These are phyloP conservation scores for Obelidium mucronatum DNA, from an alignment of 192 early-diverging fungal genomes.

Conservation along the genomic window DNA sequence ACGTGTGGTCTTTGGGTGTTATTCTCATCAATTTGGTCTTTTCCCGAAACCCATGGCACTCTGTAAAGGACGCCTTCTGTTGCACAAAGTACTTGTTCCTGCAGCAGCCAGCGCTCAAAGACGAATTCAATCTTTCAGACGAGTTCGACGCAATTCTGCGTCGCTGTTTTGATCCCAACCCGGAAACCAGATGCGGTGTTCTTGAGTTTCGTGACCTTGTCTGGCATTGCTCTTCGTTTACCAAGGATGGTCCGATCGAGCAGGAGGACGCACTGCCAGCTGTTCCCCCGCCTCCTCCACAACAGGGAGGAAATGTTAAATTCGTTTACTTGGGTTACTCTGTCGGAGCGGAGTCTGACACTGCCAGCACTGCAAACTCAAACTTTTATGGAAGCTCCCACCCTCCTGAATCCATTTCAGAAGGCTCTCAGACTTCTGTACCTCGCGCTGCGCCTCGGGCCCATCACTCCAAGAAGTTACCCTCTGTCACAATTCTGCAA, in stretches of 20 bases:
- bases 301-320: conserved; percentile 8
- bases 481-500: conserved; percentile 25
- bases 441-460: neutral
- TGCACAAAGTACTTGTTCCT: conserved; percentile 49
- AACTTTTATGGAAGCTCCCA: neutral
- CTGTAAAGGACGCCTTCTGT: conserved; percentile 72
- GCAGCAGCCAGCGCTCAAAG: conserved; percentile 14
- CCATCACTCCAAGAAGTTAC: neutral
- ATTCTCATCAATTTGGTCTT: conserved; percentile 78
- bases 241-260: neutral
- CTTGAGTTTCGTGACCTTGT: conserved; percentile 24
- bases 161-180: conserved; percentile 39
- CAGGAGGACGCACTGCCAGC: neutral
- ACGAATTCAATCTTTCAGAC: conserved; percentile 24
- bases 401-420: neutral
- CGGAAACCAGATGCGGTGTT: conserved; percentile 21
- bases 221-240: conserved; percentile 3
- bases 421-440: neutral
- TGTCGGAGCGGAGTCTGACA: neutral
- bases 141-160: conserved; percentile 36
- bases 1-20: conserved; percentile 83
- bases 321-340: conserved; percentile 20
- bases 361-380: neutral
- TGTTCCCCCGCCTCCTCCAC: conserved; percentile 12
- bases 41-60: conserved; percentile 82